A percentile compares a stretch with the other conserved stretches of the same genome.
Evolutionary conservation across 805 yeast species (phyloP).

Genomic region (Yamadazyma sp.): DNA sequence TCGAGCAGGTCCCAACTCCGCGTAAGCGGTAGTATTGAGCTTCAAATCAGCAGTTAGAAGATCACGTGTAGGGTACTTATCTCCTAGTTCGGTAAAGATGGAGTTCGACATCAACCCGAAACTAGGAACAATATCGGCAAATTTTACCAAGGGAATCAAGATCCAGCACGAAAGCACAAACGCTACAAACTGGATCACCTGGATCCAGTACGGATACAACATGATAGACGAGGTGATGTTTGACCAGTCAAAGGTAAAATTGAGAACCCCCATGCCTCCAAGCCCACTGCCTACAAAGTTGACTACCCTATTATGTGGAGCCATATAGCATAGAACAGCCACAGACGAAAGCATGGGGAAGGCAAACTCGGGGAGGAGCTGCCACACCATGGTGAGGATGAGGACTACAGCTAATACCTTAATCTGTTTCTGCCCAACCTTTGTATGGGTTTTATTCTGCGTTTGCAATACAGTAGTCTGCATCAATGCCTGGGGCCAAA

Average conservation of each 20-base stretch:
- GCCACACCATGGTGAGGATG: conserved; percentile 41
- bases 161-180: conserved; percentile 51
- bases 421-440: conserved; percentile 29
- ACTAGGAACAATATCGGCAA: conserved; percentile 32
- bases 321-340: conserved; percentile 50
- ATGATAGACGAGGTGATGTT: conserved; percentile 50
- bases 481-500: conserved; percentile 55
- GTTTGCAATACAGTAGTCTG: conserved; percentile 46
- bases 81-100: conserved; percentile 38
- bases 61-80: conserved; percentile 41
- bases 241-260: conserved; percentile 53
- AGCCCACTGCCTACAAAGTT: conserved; percentile 53
- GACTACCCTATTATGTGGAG: conserved; percentile 39
- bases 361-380: conserved; percentile 47
- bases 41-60: conserved; percentile 39
- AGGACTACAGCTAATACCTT: conserved; percentile 37
- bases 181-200: conserved; percentile 47
- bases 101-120: conserved; percentile 50
- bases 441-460: conserved; percentile 17
- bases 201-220: conserved; percentile 55
- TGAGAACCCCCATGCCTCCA: conserved; percentile 52
- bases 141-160: conserved; percentile 47
- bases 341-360: conserved; percentile 51
- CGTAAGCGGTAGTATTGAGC: conserved; percentile 48
- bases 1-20: conserved; percentile 43